Base-by-base conservation (phyloP, 805 yeast genomes). In the Jamesozyma lodderae region DNA sequence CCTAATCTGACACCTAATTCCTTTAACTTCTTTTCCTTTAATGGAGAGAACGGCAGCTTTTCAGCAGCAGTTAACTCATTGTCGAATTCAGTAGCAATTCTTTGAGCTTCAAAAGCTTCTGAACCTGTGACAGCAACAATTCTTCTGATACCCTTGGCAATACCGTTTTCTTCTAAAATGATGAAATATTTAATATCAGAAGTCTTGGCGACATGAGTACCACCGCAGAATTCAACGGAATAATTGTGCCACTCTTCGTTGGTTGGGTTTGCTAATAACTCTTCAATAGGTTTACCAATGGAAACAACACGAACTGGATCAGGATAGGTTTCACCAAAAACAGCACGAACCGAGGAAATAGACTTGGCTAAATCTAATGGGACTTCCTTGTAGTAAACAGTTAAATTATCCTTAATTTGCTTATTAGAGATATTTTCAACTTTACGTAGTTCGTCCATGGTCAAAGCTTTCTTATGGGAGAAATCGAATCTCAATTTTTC, bases 281-380 rank as follows among this genome's bases (percentile, higher is more conserved):
- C 92, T 19, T 83, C 87, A 31, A 92, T 87, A 33, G 95, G 79
- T 29, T 75, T 81, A 57, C 99, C 99, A 55, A 92, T 83, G 22
- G 95, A 84, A 35, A 92, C 96, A 50, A 92, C 98, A 61, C 98
- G 79, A 17, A 92, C 99, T 27, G 98, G 99, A 59, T 92, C 96
- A 31, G 99, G 99, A 59, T 92, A 92, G 3, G 95, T 86, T 70
- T 92, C 99, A 56, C 98, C 98, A 55, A 92, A 92, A 30, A 92
- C 98, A 40, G 98, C 98, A 66, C 98, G 84, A 33, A 92, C 78
- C 22, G 96, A 94, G 48, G 64, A 67, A 50, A 92, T 88, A 34
- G 73, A 65, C 53, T 73, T 77, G 29, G 97, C 98, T 42, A 64
- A 56, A 16, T 68, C 73, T 46, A 92, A 72, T 8, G 81, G 67